Base-by-base conservation (phyloP, 2,329 filamentous ascomycete species). In the Thermomyces lanuginosus region DNA sequence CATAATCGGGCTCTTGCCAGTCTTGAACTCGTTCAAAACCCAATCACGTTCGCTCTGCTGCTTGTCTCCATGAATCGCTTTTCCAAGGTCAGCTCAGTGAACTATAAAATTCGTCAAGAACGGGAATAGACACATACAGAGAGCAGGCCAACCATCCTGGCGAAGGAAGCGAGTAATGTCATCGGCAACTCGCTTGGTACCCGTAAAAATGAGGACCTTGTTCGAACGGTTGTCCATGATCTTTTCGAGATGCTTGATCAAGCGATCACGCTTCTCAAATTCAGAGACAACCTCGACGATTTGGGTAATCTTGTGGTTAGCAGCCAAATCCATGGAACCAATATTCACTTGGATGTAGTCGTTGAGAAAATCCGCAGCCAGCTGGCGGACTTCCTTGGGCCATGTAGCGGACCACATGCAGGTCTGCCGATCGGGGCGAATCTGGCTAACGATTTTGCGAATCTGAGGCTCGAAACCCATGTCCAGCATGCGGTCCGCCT, bases 401-500 rank as follows among this genome's bases (percentile, higher is more conserved):
- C 89, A 98, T 5, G 89, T 98, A 43, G 89, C 89, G 34, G 89
- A 98, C 82, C 86, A 98, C 83, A 98, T 92, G 66, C 89, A 89
- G 36, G 89, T 98, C 59, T 98, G 89, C 68, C 89, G 77, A 55
- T 98, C 89, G 28, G 89, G 89, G 43, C 89, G 82, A 58, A 95
- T 95, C 63, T 98, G 89, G 37, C 78, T 70, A 43, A 98, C 84
- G 41, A 98, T 95, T 66, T 95, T 95, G 64, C 89, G 82, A 47
- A 98, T 95, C 58, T 95, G 89, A 41, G 89, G 89, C 63, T 98
- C 89, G 61, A 98, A 95, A 72, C 89, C 89, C 89, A 98, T 98
- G 63, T 98, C 89, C 54, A 98, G 69, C 89, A 98, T 98, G 50
- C 89, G 86, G 62, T 98, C 89, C 53, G 89, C 89, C 65, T 98